Evolutionary conservation across 2,329 filamentous ascomycete species (phyloP).

Genomic region (Phialemoniopsis sp.): DNA sequence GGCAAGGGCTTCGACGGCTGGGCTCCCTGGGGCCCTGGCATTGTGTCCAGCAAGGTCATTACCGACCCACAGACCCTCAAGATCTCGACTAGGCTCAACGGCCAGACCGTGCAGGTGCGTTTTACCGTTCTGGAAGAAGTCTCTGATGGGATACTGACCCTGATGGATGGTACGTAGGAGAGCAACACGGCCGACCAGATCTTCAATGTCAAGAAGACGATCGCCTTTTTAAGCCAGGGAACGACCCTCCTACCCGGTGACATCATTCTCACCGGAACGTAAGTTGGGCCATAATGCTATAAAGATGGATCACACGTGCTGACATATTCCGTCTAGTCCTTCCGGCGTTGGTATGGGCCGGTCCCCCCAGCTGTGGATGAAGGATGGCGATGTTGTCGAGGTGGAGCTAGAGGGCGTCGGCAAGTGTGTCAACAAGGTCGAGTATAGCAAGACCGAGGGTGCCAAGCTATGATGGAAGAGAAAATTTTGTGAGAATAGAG

Average conservation of each 20-base stretch:
- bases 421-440: constrained; percentile 48
- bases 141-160: not conserved
- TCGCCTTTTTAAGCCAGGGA: constrained; percentile 56
- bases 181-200: constrained; percentile 59
- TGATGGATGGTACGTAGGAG: constrained; percentile 25
- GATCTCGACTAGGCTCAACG: constrained; percentile 58
- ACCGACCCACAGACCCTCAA: constrained; percentile 51
- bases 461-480: constrained; percentile 23
- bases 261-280: constrained; percentile 64
- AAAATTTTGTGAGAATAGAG: no score
- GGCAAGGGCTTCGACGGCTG: constrained; percentile 75
- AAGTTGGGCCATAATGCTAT: constrained; percentile 22
- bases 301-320: no score
- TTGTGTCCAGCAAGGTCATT: constrained; percentile 55
- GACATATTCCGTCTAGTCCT: constrained; percentile 48
- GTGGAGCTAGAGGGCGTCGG: constrained; percentile 65
- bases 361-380: constrained; percentile 63
- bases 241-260: constrained; percentile 61
- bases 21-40: constrained; percentile 70
- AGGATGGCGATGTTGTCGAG: constrained; percentile 67
- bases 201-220: constrained; percentile 55
- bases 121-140: not conserved
- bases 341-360: constrained; percentile 68
- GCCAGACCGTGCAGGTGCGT: constrained; percentile 43
- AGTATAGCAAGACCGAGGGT: constrained; percentile 28